Percentiles rank a stretch among this genome's conserved stretches.
phyloP scores from a whole-genome alignment of 2,329 filamentous ascomycete species.

The Cladophialophora exuberans region DNA sequence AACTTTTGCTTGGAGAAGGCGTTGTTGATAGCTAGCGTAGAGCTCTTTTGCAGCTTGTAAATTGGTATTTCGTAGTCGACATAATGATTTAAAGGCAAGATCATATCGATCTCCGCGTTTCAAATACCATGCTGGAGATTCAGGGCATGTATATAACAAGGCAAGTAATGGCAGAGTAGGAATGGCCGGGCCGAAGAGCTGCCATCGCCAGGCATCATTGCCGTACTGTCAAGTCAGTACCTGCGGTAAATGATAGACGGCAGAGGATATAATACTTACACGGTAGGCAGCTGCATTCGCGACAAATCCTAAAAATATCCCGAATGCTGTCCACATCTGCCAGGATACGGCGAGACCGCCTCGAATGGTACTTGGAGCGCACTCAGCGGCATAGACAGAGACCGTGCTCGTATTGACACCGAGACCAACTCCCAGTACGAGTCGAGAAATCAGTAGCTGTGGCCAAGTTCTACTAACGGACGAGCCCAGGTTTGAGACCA shows the following conservation, averaged over 20 bases:
- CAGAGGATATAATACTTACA: constrained; percentile 35
- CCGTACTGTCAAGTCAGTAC: constrained; percentile 39
- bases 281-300: constrained; percentile 68
- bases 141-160: constrained; percentile 64
- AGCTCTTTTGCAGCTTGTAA: constrained; percentile 61
- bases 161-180: constrained; percentile 64
- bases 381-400: constrained; percentile 53
- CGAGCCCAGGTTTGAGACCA: constrained; percentile 50
- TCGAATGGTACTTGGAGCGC: constrained; percentile 52
- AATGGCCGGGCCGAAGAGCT: constrained; percentile 66
- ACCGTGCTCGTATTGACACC: constrained; percentile 50
- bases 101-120: constrained; percentile 60
- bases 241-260: neutral
- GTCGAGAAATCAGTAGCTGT: constrained; percentile 58
- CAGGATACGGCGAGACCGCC: constrained; percentile 57
- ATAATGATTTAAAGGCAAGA: constrained; percentile 64
- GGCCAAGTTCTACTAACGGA: constrained; percentile 62
- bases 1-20: constrained; percentile 47
- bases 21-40: constrained; percentile 55
- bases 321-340: constrained; percentile 57
- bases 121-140: constrained; percentile 69
- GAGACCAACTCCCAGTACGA: constrained; percentile 42
- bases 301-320: constrained; percentile 68
- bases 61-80: constrained; percentile 59
- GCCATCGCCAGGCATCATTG: constrained; percentile 63